These are phyloP conservation scores for Fusarium lyarnte DNA, from an alignment of 2,329 filamentous ascomycete species.

Conservation along the genomic window DNA sequence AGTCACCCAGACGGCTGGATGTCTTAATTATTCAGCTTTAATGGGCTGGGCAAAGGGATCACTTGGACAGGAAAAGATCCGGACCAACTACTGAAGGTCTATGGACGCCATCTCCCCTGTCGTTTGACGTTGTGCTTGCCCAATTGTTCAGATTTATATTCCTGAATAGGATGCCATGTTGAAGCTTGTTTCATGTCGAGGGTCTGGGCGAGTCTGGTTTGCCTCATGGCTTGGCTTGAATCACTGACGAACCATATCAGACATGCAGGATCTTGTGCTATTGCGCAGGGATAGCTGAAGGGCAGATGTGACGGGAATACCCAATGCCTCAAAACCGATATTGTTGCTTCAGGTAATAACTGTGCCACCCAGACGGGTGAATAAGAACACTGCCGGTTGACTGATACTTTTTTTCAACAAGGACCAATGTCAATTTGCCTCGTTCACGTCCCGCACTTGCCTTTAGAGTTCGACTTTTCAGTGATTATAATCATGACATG, in stretches of 20 bases:
- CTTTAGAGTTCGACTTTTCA: background rate
- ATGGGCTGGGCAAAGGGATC: background rate
- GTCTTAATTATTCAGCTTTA: background rate
- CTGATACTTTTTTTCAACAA: background rate
- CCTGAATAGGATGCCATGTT: background rate
- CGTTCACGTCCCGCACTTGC: background rate
- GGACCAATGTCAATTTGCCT: background rate
- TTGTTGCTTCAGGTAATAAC: background rate
- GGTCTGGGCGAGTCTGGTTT: background rate
- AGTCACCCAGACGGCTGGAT: background rate
- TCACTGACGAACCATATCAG: conserved; percentile 4
- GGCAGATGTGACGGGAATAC: background rate
- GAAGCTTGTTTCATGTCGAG: conserved; percentile 11
- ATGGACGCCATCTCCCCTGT: conserved; percentile 1
- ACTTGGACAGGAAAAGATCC: background rate
- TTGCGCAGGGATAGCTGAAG: background rate
- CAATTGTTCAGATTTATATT: background rate
- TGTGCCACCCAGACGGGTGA: background rate
- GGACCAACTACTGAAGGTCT: background rate
- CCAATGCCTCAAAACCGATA: background rate
- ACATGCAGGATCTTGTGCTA: conserved; percentile 1
- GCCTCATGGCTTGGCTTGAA: conserved; percentile 12
- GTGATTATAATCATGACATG: background rate
- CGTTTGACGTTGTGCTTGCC: background rate
- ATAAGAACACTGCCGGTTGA: background rate